Base-by-base conservation (phyloP, 345 rosid species). In the Eutrema heterophyllum region DNA sequence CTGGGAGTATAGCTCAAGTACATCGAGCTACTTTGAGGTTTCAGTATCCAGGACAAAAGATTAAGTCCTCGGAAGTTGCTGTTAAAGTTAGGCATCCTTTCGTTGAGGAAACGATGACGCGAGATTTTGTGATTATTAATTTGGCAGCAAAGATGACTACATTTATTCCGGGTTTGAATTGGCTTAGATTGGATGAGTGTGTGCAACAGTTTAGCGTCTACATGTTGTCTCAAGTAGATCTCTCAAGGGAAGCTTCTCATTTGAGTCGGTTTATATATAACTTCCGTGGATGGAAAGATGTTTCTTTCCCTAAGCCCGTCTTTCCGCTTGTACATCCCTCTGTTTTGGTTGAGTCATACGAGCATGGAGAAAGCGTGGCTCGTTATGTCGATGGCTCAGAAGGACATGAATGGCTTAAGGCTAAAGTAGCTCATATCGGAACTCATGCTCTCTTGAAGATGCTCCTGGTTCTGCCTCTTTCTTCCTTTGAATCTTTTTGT, bases 181-280 rank as follows among this genome's bases (percentile, higher is more conserved):
- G 99, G 99, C 81, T 96, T 83, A 86, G 99, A 79, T 78, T 96
- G 78, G 98, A 92, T 71, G 99, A 96, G 79, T 89, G 98, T 70
- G 96, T 90, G 30, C 97, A 88, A 75, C 99, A 96, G 80, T 96
- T 96, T 75, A 89, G 90, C 15, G 91, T 87, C 63, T 96, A 87
- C 80, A 92, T 92, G 98, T 83, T 96, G 94, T 92, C 98, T 79
- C 99, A 96, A 80, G 98, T 92, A 66, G 99, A 96, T 81, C 99
- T 96, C 71, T 96, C 99, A 7, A 89, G 99, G 77, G 99, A 96
- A 84, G 99, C 99, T 84, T 90, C 98, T 49, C 97, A 90, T 80
- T 79, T 96, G 81, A 90, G 88, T 80, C 90, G 97, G 58, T 96
- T 96, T 76, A 88, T 87, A 56, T 92, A 92, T 62, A 96, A 96